Conservation (phyloP, 148 eudicot genomes). For the Suaeda aralocaspica region DNA sequence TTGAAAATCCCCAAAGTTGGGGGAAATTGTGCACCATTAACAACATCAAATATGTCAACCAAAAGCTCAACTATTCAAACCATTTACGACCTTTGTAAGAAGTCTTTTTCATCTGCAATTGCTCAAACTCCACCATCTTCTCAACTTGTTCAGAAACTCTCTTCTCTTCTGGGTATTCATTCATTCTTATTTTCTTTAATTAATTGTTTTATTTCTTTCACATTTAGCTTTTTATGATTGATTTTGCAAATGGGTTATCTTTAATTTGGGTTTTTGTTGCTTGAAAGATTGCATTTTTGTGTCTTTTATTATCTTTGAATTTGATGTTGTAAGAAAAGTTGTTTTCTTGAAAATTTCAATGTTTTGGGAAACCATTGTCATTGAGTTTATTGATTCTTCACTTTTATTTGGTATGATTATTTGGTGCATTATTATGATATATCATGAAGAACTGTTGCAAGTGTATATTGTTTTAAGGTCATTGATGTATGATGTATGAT, state of each 20-base stretch:
- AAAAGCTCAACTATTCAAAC: slow-evolving; percentile 40
- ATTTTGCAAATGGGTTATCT: not conserved
- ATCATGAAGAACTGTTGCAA: no score
- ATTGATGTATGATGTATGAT: no score
- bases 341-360: slow-evolving; percentile 9
- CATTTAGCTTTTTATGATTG: not conserved
- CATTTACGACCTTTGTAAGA: slow-evolving; percentile 56
- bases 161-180: slow-evolving; percentile 49
- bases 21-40: not conserved
- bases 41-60: slow-evolving; percentile 25
- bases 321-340: not conserved
- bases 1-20: not conserved
- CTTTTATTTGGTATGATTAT: no score
- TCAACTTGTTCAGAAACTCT: slow-evolving; percentile 39
- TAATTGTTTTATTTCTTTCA: not conserved
- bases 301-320: not conserved
- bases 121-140: slow-evolving; percentile 34
- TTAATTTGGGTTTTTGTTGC: not conserved
- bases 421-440: no score
- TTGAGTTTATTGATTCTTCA: no score
- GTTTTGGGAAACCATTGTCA: no score
- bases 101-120: slow-evolving; percentile 31
- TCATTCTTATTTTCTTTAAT: not conserved
- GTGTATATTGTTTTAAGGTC: no score
- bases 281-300: not conserved